Evolutionary conservation across 495 filamentous ascomycete species (phyloP).

Genomic region (Oleoguttula mirabilis): DNA sequence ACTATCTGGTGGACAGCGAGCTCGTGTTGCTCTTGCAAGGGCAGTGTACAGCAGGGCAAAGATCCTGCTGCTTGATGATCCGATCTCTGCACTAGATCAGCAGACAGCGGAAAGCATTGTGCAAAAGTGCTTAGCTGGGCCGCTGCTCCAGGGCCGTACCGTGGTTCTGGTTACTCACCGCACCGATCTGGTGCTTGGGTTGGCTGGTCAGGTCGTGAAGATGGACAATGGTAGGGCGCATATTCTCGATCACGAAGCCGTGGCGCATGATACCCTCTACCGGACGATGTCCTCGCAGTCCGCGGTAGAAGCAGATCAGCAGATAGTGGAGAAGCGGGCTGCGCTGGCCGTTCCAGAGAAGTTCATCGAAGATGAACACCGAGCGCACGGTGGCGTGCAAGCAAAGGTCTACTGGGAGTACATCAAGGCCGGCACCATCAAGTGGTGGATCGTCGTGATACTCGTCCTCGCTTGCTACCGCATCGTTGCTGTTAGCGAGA

Average conservation of each 20-base stretch:
- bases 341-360: constrained; percentile 50
- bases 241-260: constrained; percentile 33
- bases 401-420: constrained; percentile 69
- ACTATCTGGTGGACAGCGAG: constrained; percentile 31
- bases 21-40: constrained; percentile 31
- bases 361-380: constrained; percentile 71
- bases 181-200: constrained; percentile 48
- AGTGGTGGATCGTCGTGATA: constrained; percentile 56
- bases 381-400: constrained; percentile 64
- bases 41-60: constrained; percentile 30
- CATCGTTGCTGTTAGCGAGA: constrained; percentile 45
- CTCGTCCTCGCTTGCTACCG: constrained; percentile 48
- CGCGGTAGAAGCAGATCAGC: not conserved
- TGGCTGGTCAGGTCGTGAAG: constrained; percentile 59
- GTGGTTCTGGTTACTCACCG: constrained; percentile 71
- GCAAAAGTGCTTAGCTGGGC: constrained; percentile 51
- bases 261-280: constrained; percentile 24
- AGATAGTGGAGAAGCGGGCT: constrained; percentile 34
- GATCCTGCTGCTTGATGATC: constrained; percentile 32
- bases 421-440: constrained; percentile 60
- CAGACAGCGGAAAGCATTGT: constrained; percentile 65
- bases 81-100: constrained; percentile 45
- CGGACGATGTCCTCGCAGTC: constrained; percentile 3
- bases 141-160: constrained; percentile 48
- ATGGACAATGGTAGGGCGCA: constrained; percentile 44